Conservation (phyloP, 164 flowering plant genomes). For the Chloranthus sessilifolius region DNA sequence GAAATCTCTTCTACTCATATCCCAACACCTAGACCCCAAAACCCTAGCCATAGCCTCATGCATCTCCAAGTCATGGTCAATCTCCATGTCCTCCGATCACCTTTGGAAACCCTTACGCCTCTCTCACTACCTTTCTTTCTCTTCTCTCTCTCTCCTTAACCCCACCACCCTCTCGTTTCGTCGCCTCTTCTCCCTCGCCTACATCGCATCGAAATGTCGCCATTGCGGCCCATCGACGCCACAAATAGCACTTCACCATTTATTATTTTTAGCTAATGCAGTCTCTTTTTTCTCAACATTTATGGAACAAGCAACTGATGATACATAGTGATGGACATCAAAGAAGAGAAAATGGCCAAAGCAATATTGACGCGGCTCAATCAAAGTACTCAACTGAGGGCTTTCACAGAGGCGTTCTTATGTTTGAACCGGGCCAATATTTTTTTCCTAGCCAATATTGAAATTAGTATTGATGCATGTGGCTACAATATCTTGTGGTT, state of each 20-base stretch:
- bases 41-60: constrained; percentile 50
- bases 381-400: too few relatives aligned
- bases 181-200: constrained; percentile 37
- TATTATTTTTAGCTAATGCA: constrained; percentile 34
- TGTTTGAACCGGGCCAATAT: too few relatives aligned
- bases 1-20: constrained; percentile 37
- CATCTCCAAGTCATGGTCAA: constrained; percentile 49
- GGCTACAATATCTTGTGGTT: too few relatives aligned
- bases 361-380: too few relatives aligned
- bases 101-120: constrained; percentile 49
- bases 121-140: constrained; percentile 41
- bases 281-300: too few relatives aligned
- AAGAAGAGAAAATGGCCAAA: too few relatives aligned
- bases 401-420: too few relatives aligned
- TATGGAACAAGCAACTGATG: too few relatives aligned
- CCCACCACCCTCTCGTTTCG: constrained; percentile 25
- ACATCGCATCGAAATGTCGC: constrained; percentile 27
- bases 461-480: too few relatives aligned
- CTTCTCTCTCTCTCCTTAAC: constrained; percentile 22
- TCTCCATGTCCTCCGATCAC: constrained; percentile 44
- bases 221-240: constrained; percentile 30
- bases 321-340: too few relatives aligned
- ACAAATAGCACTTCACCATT: constrained; percentile 24
- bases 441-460: too few relatives aligned
- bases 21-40: constrained; percentile 39